Base-by-base conservation (phyloP, 2,329 filamentous ascomycete species). In the Calonectria montana region DNA sequence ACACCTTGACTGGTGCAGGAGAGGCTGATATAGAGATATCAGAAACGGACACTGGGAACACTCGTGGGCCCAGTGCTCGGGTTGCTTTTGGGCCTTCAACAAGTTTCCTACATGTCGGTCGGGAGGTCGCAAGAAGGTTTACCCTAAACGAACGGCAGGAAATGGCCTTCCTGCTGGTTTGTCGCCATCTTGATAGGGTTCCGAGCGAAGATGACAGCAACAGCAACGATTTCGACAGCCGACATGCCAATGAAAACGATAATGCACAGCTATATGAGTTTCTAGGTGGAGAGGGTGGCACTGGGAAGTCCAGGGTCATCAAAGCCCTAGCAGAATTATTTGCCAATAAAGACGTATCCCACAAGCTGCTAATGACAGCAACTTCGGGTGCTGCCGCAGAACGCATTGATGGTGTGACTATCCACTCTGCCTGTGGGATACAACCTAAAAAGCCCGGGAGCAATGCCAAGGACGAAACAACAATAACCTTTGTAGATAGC, bases 101-200 rank as follows among this genome's bases (percentile, higher is more conserved):
- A 0, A 61, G 50, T 15, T 70, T 70, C 23, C 41, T 65, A 18
- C 7, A 41, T 29, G 31, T 31, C 31, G 50, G 62, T 18, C 39
- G 62, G 43, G 4, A 65, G 9, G 39, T 70, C 5, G 29, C 48
- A 35, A 50, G 21, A 4, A 65, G 43, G 23, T 53, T 65, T 48
- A 61, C 67, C n/a, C 6, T 69, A 9, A 69, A 69, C 39, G 21
- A 61, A 41, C 41, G 41, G 39, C 41, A 69, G 37, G 25, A 45
- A n/a, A 50, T 65, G 13, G 61, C 67, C 39, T 65, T 69, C 41
- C 61, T 69, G 12, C n/a, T 69, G 12, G 61, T 69, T 3, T 69
- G 41, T 29, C 50, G 50, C 35, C 47, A 69, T 31, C 66, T 69
- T 15, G 57, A 69, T n/a, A 48, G 4, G 3, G 25, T 48, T 18